phyloP scores from a whole-genome alignment of 345 rosid species.

The Pelargonium nanum region DNA sequence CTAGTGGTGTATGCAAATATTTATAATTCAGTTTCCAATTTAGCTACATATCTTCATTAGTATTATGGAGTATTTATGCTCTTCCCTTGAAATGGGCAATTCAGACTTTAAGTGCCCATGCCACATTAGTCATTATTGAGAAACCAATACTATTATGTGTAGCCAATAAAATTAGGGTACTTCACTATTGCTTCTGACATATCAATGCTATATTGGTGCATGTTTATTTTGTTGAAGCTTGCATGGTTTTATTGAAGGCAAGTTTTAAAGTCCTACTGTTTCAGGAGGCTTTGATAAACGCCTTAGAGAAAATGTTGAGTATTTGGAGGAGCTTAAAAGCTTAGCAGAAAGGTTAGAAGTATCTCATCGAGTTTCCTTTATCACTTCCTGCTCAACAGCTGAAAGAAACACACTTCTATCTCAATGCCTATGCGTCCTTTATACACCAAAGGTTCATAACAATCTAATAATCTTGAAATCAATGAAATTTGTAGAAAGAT shows the following conservation, averaged over 20 bases:
- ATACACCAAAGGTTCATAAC: slow-evolving; percentile 59
- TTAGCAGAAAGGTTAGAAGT: slow-evolving; percentile 59
- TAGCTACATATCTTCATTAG: too few relatives aligned
- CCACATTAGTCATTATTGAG: too few relatives aligned
- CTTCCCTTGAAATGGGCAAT: too few relatives aligned
- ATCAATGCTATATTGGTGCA: too few relatives aligned
- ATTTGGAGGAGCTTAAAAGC: slow-evolving; percentile 64
- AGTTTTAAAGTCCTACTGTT: slow-evolving; percentile 7
- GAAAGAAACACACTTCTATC: slow-evolving; percentile 78
- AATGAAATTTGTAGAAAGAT: background rate
- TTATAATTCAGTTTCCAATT: background rate
- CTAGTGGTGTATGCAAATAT: background rate
- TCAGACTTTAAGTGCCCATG: too few relatives aligned
- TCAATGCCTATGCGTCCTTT: slow-evolving; percentile 64
- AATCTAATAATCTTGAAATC: background rate
- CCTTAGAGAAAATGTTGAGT: slow-evolving; percentile 72
- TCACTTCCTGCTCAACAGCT: slow-evolving; percentile 75
- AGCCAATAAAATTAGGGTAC: too few relatives aligned
- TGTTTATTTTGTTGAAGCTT: background rate
- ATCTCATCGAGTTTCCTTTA: slow-evolving; percentile 40
- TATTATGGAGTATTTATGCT: too few relatives aligned
- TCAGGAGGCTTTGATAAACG: slow-evolving; percentile 80
- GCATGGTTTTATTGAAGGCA: background rate
- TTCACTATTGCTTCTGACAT: too few relatives aligned
- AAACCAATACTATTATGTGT: too few relatives aligned